Base-by-base conservation (phyloP, 306 rosid genomes). In the Dryas alaskensis region DNA sequence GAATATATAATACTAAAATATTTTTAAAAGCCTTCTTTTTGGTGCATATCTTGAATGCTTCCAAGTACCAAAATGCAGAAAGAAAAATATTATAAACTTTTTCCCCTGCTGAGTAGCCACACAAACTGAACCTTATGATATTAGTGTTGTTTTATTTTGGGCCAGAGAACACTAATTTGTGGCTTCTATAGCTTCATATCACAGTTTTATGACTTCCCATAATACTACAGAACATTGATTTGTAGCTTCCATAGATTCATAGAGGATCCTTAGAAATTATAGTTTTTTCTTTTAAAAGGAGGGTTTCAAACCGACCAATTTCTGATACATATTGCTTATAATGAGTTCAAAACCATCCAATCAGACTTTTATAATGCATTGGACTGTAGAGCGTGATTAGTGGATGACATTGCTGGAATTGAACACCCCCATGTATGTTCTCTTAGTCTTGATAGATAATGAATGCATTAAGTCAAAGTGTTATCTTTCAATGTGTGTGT, bases 351-450 rank as follows among this genome's bases (percentile, higher is more conserved):
- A 55, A 8, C 11, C 45, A 31, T 72, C 16, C 57, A 39, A 82
- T 78, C 74, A 64, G 74, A 73, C 50, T 75, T 22, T 25, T 69
- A 64, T 67, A 77, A 79, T 69, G 81, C 49, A 37, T 77, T 31
- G 43, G 9, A 70, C 78, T 74, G 60, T 73, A 46, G 75, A 62
- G 58, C 51, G 31, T 19, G 52, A 64, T 78, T 72, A 73, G 82
- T 66, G 79, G 84, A 65, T 84, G 78, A 79, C 78, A 87, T 73
- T 73, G 69, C 66, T 79, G 72, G 55, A 37, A 67, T 79, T 69
- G 55, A 37, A 67, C 78, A 72, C 17, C 22, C 22, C 22, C 22
- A 22, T 22, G 82, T 73, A 72, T 85, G 58, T 75, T 65, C 77
- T 70, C 67, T 69, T 69, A 65, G 62, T 74, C 65, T 58, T 54